Evolutionary conservation across 129 eudicot genomes (phyloP).

Genomic region (Deinandra increscens): DNA sequence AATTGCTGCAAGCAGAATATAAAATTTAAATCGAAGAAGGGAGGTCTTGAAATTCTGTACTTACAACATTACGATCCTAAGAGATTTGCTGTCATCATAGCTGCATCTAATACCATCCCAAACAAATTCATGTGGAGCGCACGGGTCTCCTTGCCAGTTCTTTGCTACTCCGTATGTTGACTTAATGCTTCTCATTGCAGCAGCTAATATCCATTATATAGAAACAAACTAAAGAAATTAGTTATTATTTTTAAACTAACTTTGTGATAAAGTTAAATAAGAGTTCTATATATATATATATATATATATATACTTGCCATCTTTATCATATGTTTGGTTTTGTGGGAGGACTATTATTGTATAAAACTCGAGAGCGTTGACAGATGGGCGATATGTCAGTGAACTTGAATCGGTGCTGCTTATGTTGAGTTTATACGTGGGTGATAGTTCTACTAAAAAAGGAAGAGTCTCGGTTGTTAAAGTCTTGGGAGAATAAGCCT

Average conservation of each 20-base stretch:
- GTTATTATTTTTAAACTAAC: no score
- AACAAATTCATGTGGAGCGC: slow-evolving; percentile 45
- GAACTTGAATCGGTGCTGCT: slow-evolving; percentile 36
- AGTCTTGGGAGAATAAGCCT: slow-evolving; percentile 21
- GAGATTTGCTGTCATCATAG: slow-evolving; percentile 11
- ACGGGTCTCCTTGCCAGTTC: slow-evolving; percentile 70
- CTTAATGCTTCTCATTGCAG: slow-evolving; percentile 38
- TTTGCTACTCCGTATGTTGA: slow-evolving; percentile 29
- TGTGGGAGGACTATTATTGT: slow-evolving; percentile 20
- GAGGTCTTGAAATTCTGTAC: neutral
- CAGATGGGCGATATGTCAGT: slow-evolving; percentile 48
- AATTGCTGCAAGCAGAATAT: no score
- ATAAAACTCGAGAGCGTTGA: slow-evolving; percentile 51
- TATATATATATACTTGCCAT: no score
- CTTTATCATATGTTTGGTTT: slow-evolving; percentile 32
- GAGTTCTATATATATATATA: no score
- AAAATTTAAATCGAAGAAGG: no score
- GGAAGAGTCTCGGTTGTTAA: slow-evolving; percentile 12
- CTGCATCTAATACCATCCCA: slow-evolving; percentile 40
- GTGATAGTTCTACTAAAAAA: slow-evolving; percentile 13
- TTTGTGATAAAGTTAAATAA: no score
- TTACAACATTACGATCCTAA: slow-evolving; percentile 36
- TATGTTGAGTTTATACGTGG: slow-evolving; percentile 25
- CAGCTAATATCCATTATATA: slow-evolving; percentile 33
- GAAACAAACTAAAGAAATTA: no score